Percentiles rank a stretch among this genome's conserved stretches.
phyloP scores from a whole-genome alignment of 345 rosid genomes.

The Excoecaria cochinchinensis region DNA sequence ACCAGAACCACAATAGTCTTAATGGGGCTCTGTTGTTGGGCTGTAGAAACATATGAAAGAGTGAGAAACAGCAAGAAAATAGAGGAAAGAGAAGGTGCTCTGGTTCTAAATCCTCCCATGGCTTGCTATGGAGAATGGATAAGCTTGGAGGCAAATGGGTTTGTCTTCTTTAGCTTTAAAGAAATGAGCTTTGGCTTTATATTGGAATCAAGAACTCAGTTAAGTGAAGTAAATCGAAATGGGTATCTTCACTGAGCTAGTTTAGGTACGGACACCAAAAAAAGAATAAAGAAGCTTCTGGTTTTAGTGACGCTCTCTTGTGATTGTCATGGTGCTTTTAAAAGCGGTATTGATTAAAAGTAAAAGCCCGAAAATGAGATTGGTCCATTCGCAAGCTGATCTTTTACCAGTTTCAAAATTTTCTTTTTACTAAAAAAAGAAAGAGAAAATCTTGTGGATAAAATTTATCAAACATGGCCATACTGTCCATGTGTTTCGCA shows the following conservation, averaged over 20 bases:
- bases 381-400: not conserved
- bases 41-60: constrained; percentile 39
- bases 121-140: not conserved
- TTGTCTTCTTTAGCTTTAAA: not conserved
- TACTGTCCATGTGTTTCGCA: not conserved
- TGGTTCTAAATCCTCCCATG: constrained; percentile 38
- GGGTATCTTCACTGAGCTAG: constrained; percentile 4
- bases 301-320: not conserved
- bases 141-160: constrained; percentile 5
- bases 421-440: not conserved
- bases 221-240: constrained; percentile 1
- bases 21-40: constrained; percentile 57
- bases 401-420: too few species aligned
- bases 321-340: not conserved
- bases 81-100: constrained; percentile 28
- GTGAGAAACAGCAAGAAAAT: constrained; percentile 47
- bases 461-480: constrained; percentile 1
- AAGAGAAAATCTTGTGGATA: not conserved
- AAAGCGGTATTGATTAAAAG: not conserved
- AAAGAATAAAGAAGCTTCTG: constrained; percentile 23
- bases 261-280: constrained; percentile 10
- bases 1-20: constrained; percentile 81
- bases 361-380: not conserved
- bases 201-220: not conserved
- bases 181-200: not conserved